These are phyloP conservation scores for Heritiera littoralis DNA, from an alignment of 345 rosid genomes.

Conservation along the genomic window DNA sequence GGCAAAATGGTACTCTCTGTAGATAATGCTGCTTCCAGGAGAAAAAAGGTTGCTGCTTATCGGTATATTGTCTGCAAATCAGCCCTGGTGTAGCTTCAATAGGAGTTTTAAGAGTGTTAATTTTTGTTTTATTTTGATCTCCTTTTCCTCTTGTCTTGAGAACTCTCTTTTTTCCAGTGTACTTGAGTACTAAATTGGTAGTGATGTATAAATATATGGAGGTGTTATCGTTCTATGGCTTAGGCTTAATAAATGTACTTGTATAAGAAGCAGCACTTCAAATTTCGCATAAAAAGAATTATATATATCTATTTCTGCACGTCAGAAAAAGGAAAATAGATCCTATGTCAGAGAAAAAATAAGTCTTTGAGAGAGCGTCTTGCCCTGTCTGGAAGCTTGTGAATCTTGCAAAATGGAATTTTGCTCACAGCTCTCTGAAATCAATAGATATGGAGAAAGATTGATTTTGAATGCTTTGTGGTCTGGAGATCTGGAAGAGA, in stretches of 20 bases:
- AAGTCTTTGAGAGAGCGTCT: not conserved
- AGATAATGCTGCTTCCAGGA: constrained; percentile 75
- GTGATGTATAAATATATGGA: constrained; percentile 26
- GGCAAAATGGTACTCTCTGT: constrained; percentile 91
- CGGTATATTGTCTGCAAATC: constrained; percentile 86
- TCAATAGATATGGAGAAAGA: not conserved
- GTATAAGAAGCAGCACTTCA: not conserved
- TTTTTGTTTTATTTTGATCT: not conserved
- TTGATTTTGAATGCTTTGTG: not conserved
- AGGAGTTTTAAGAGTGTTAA: constrained; percentile 18
- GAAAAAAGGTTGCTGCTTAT: constrained; percentile 89
- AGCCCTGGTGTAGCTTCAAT: constrained; percentile 25
- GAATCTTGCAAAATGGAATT: not conserved
- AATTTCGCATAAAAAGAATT: not conserved
- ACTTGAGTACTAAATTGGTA: not conserved
- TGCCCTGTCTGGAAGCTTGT: not conserved
- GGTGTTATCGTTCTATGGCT: not conserved
- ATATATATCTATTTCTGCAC: not conserved
- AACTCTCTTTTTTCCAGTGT: constrained; percentile 15
- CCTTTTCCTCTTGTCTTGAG: not conserved
- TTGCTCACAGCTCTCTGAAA: not conserved
- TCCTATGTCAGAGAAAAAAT: not conserved
- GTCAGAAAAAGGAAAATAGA: not conserved
- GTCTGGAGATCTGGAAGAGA: no score
- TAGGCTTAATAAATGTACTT: not conserved